Evolutionary conservation across 2,329 filamentous ascomycete genomes (phyloP).

Genomic region (Alternaria arborescens): DNA sequence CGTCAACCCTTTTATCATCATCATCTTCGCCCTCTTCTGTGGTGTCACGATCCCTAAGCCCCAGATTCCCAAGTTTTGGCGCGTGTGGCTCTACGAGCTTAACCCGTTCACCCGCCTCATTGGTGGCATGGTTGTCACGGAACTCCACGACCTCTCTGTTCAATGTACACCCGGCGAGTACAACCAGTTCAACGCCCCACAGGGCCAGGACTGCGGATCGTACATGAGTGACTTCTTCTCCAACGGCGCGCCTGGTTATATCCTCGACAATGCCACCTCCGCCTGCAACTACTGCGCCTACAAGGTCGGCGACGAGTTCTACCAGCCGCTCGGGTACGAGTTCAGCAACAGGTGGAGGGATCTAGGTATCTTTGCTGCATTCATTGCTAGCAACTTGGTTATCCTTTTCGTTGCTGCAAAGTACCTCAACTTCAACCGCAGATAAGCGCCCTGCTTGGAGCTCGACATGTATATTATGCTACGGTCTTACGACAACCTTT

Average conservation of each 20-base stretch:
- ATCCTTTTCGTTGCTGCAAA: slow-evolving; percentile 66
- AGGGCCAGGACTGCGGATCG: slow-evolving; percentile 72
- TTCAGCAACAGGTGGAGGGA: slow-evolving; percentile 82
- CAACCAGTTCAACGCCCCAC: slow-evolving; percentile 73
- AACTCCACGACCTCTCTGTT: slow-evolving; percentile 72
- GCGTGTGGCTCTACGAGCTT: slow-evolving; percentile 81
- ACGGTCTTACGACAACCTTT: not conserved
- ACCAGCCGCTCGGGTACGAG: slow-evolving; percentile 69
- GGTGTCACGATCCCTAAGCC: slow-evolving; percentile 83
- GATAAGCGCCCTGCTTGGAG: slow-evolving; percentile 24
- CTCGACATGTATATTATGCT: not conserved
- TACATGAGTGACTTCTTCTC: slow-evolving; percentile 79
- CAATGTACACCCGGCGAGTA: slow-evolving; percentile 68
- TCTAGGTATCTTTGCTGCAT: slow-evolving; percentile 78
- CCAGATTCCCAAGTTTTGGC: slow-evolving; percentile 81
- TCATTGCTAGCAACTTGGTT: slow-evolving; percentile 79
- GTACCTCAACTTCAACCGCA: slow-evolving; percentile 58
- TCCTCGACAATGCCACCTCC: slow-evolving; percentile 70
- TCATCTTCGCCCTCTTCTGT: slow-evolving; percentile 85
- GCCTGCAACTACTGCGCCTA: slow-evolving; percentile 84
- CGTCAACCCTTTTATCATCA: slow-evolving; percentile 69
- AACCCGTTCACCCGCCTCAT: slow-evolving; percentile 86
- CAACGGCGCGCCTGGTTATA: slow-evolving; percentile 73
- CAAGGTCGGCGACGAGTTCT: slow-evolving; percentile 82
- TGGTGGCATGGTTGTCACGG: slow-evolving; percentile 79